Base-by-base conservation (phyloP, 23 red algal genomes). In the Agarophyton chilense region DNA sequence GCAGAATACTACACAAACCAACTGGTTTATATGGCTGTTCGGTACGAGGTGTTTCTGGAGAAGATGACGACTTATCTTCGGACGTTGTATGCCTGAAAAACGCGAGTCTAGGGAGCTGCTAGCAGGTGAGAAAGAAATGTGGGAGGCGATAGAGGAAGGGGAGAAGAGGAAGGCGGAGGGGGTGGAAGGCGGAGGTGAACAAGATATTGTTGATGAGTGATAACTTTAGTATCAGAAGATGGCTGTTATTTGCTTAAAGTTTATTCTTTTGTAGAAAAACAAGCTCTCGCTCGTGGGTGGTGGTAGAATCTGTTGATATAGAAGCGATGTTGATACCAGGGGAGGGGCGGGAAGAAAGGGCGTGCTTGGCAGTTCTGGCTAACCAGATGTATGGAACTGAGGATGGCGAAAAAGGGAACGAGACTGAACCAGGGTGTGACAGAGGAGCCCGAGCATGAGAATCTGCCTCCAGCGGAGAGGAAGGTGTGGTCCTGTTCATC, bases 381-480 rank as follows among this genome's bases (percentile, higher is more conserved):
- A 17, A 76, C 22, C 1, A 76, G 24, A 25, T 76, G 71, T 51
- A 76, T 29, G 9, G 39, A 51, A 29, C 38, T 25, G 16, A 4
- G 44, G 43, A 76, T 52, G 2, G 71, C 13, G 26, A 39, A 51
- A 1, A 52, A 47, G 24, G 41, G 41, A 17, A 76, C 41, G 36
- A 76, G 41, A 52, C 71, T 39, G 71, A 76, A 76, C 71, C 71
- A 76, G 2, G 71, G 71, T 13, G 43, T n/a, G 10, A 76, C 71
- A 40, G 63, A 13, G 16, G 39, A 2, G 26, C 4, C 6, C n/a
- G n/a, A n/a, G n/a, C n/a, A n/a, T 11, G 38, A 22, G 13, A 19
- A 52, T 49, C 41, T 47, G 2, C 4, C 12, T 11, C 5, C 5
- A 52, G 43, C 14, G 3, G 14, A 39, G 71, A 76, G 71, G 34